Base-by-base conservation (phyloP, 768 basidiomycete genomes). In the Mycena olivaceomarginata region DNA sequence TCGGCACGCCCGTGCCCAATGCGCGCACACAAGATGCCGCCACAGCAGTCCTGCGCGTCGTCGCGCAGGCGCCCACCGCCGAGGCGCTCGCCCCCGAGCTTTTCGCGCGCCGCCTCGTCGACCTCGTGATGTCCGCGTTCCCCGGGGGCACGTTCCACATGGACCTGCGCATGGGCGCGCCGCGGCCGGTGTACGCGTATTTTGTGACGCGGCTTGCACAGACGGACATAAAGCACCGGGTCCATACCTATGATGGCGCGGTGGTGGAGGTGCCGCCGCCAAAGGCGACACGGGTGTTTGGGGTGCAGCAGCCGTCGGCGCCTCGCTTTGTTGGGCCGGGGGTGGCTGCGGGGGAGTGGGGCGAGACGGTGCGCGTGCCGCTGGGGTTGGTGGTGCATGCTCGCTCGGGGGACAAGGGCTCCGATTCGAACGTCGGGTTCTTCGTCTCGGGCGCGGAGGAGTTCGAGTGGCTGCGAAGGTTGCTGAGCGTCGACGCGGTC, bases 341-440 rank as follows among this genome's bases (percentile, higher is more conserved):
- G 15, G 7, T 56, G 12, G 10, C 13, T 6, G 16, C 0, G n/a
- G 39, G 31, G 5, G 46, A 78, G 46, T 79, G 70, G 39, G 74
- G 78, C 5, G 45, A 60, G 40, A 76, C 78, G 64, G 53, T 74
- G n/a, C 71, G 72, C 13, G 78, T 75, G 67, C 78, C 78, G 65
- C 75, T 79, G 22, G 78, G 78, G 3, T 20, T 72, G 25, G 60
- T 79, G 22, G 78, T 41, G 22, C 75, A 74, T 56, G 78, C 71
- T 25, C 74, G 78, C 13, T 79, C 78, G 37, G 78, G 78, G 39
- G 78, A 79, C 56, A 79, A 79, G 51, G 78, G 78, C 43, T 74
- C 78, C 16, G 78, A 79, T 31, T 15, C 78, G 16, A 79, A 79
- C 40, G 78, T 79, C 39, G 78, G 78, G 48, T 77, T 79, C 43